Base-by-base conservation (phyloP, 2,329 filamentous ascomycete genomes). In the Huntiella abstrusa region DNA sequence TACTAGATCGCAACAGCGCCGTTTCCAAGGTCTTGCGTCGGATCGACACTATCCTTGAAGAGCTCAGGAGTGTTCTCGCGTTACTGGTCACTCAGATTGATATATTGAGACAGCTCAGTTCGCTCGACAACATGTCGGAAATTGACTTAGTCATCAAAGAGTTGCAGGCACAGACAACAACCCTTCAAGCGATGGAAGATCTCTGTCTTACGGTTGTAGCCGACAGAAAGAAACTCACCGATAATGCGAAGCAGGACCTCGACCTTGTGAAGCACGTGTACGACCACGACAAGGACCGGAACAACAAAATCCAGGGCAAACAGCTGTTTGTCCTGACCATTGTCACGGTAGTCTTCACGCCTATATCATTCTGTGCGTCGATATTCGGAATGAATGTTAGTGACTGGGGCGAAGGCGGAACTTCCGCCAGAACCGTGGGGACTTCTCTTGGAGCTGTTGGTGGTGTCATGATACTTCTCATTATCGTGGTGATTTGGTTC, bases 361-460 rank as follows among this genome's bases (percentile, higher is more conserved):
- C 41, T 4, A 12, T 43, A 8, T 43, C 41, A 13, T 43, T 43
- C 16, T 43, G 41, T n/a, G 41, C 41, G 13, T 43, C 41, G 3
- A 5, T 43, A 3, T 43, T 43, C 13, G 41, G 41, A 4, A 43
- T 43, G 41, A 43, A 43, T 15, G 41, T 43, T 13, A n/a, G 19
- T 13, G 41, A 43, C 33, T 43, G 41, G 41, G 28, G 28, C 1
- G 12, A n/a, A 1, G 41, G 16, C 8, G 41, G 41, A 13, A 32
- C 33, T 16, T 28, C 41, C 4, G 12, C 17, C 16, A 17, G 13
- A 33, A 43, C 33, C 13, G 34, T 43, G 13, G 41, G 41, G 4
- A 43, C 33, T 17, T 34, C 34, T 17, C 13, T 43, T 3, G 41
- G 41, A 3, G 28, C 6, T 4, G 41, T 43, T 12, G 41, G 28